phyloP scores from a whole-genome alignment of 2,329 filamentous ascomycete species.

The Stromatinia cepivora region DNA sequence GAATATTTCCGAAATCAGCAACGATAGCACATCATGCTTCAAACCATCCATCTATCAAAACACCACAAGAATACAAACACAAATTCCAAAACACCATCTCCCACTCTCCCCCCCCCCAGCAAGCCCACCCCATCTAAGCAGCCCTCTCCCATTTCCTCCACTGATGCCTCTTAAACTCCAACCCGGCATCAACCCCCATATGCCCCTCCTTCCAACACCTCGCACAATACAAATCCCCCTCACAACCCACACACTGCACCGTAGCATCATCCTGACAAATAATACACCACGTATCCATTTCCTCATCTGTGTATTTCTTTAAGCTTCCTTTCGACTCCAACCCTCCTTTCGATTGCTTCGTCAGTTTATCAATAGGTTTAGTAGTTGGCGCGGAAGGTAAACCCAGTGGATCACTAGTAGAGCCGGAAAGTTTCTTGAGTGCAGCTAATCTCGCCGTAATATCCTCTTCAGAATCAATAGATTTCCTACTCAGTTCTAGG shows the following conservation, averaged over 20 bases:
- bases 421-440: conserved; percentile 28
- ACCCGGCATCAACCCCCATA: conserved; percentile 64
- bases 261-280: conserved; percentile 80
- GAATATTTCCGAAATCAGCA: no score
- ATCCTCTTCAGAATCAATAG: conserved; percentile 36
- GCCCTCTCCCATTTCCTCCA: conserved; percentile 59
- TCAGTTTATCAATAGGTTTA: conserved; percentile 31
- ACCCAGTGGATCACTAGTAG: conserved; percentile 29
- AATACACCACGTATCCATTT: conserved; percentile 75
- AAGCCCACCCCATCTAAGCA: conserved; percentile 24
- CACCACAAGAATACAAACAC: not conserved
- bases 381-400: conserved; percentile 40
- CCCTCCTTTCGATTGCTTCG: conserved; percentile 4
- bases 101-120: no score
- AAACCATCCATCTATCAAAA: no score
- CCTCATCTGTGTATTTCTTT: conserved; percentile 61
- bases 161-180: conserved; percentile 68
- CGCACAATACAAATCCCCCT: conserved; percentile 70
- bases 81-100: not conserved
- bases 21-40: no score
- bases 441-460: conserved; percentile 39
- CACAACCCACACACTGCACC: conserved; percentile 71
- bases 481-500: conserved; percentile 29
- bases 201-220: conserved; percentile 84
- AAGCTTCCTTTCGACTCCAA: conserved; percentile 12